Base-by-base conservation (phyloP, 1,284 basidiomycete species). In the Puccinia horiana region DNA sequence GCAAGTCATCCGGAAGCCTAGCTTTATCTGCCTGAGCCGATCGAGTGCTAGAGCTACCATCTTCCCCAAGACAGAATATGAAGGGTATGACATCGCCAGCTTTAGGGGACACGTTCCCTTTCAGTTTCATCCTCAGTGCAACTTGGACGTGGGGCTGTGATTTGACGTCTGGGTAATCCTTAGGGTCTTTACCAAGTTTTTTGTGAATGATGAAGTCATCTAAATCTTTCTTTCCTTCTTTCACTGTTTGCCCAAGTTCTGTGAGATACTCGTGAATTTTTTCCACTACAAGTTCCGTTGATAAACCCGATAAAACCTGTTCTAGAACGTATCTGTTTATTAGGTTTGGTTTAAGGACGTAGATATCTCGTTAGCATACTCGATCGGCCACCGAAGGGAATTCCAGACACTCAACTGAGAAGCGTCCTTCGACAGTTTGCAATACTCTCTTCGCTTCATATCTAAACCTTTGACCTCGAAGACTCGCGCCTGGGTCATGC, bases 371-470 rank as follows among this genome's bases (percentile, higher is more conserved):
- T 29, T 44, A 75, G 42, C 32, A 44, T 44, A 3, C 29, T 11
- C 1, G 16, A 35, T 35, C 29, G 58, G 29, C 1, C 18, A 35
- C 16, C 32, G 29, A 35, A 3, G 67, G 0, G 61, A 14, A 42
- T 29, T 20, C 0, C 6, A 14, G 18, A 3, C 40, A 18, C 90
- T 93, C 84, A 85, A 96, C 94, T 93, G 92, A 0, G 95, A 98
- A 23, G 95, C 92, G 77, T 91, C 92, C 88, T 99, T 99, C 1
- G 94, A 96, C 67, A 99, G 88, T 3, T 91, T 90, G 84, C 93
- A 97, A 88, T 95, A 99, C 87, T 99, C 97, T 89, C 97, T 90
- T 73, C 97, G 91, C 88, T 98, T 99, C 97, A 99, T 98, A 88
- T 99, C 97, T 47, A 99, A 89, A 88, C 97, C 97, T 87, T 99